Evolutionary conservation across 192 early-diverging fungal species (phyloP).

Genomic region (Radiomyces spectabilis): DNA sequence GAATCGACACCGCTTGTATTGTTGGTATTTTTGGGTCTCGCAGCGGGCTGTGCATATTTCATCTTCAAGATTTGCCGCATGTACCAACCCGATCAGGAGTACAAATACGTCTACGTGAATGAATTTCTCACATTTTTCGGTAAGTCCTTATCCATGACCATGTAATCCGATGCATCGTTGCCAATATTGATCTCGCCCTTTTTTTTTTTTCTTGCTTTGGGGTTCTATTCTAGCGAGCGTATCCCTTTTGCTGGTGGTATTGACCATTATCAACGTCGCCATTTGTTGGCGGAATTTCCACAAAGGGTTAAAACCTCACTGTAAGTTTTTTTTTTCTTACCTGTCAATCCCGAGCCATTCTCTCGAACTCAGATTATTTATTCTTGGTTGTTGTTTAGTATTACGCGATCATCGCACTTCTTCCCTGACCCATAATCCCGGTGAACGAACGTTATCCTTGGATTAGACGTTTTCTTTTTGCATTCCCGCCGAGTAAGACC

Average conservation of each 20-base stretch:
- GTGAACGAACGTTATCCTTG: constrained; percentile 6
- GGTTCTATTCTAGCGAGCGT: constrained; percentile 36
- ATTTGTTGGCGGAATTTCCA: constrained; percentile 59
- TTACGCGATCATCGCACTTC: not conserved
- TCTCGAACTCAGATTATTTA: not conserved
- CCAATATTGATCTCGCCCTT: constrained; percentile 1
- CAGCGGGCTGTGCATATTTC: constrained; percentile 60
- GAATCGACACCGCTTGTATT: constrained; percentile 57
- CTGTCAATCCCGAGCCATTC: not conserved
- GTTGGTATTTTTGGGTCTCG: constrained; percentile 49
- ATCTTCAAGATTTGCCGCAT: constrained; percentile 64
- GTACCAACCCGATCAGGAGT: constrained; percentile 24
- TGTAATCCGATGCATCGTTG: not conserved
- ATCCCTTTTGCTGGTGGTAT: constrained; percentile 34
- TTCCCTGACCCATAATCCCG: not conserved
- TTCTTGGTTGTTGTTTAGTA: not conserved
- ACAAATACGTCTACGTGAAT: constrained; percentile 40
- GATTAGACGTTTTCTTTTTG: not conserved
- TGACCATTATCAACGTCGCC: constrained; percentile 47
- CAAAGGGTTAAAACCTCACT: constrained; percentile 52
- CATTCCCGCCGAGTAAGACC: not conserved
- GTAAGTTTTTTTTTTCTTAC: constrained; percentile 30
- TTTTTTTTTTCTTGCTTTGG: not conserved
- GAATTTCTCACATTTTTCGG: constrained; percentile 68
- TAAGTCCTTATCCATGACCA: constrained; percentile 18